Base-by-base conservation (phyloP, 2,329 filamentous ascomycete species). In the Teratosphaeria gauchensis region DNA sequence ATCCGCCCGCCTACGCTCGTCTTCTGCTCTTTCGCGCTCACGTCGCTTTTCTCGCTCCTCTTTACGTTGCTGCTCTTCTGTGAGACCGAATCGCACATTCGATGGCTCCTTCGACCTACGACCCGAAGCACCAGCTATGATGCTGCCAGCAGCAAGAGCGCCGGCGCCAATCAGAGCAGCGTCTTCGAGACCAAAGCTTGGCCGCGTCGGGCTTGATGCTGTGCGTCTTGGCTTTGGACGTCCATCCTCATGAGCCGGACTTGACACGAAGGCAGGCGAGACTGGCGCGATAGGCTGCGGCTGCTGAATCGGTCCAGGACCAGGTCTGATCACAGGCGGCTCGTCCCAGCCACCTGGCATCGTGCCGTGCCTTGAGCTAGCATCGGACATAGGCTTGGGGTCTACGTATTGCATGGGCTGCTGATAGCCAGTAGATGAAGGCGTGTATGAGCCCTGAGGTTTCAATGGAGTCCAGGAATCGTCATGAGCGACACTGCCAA, bases 231-330 rank as follows among this genome's bases (percentile, higher is more conserved):
- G 63, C 82, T 61, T 82, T 82, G 42, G 86, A 85, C 57, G 57
- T 9, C 55, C 58, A 21, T 56, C 46, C 2, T 55, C 31, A n/a
- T 19, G 31, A 6, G 51, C 31, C 28, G 58, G 56, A 19, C 51
- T 53, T 33, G 67, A 61, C 4, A 68, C 68, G 58, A 71, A 70
- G 2, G 68, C 64, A 21, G 70, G 64, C 32, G 65, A 59, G 2
- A 95, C 84, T 0, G 89, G 89, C 2, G 82, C 79, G 59, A 89
- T 82, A 1, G 92, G 92, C 65, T 91, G 87, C 2, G 92, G 92
- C 66, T 95, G 90, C 70, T 94, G 88, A n/a, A 96, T 78, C 11
- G 86, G 84, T 33, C 90, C 80, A 0, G 83, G 78, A 5, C 77
- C 83, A 4, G 85, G 82, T 51, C 82, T 74, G 24, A 74, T 71